Base-by-base conservation (phyloP, 441 rosid genomes). In the Gossypium davidsonii region DNA sequence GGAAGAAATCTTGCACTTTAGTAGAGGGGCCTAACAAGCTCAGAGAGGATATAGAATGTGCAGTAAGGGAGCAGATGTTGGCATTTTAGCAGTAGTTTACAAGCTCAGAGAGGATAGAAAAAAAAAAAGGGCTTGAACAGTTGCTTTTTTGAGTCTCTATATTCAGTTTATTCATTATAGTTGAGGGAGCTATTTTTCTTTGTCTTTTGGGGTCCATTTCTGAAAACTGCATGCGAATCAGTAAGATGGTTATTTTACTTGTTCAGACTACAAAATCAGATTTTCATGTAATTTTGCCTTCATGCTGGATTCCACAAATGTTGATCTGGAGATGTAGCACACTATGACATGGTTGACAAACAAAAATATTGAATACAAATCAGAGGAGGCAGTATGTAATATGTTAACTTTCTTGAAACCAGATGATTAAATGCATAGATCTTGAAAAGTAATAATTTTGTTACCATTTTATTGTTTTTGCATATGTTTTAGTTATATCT, bases 321-420 rank as follows among this genome's bases (percentile, higher is more conserved):
- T 15, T 49, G 25, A 49, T n/a, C 59, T 49, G 55, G 25, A 67
- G 58, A 4, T 4, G 39, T 11, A 21, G 37, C 48, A 28, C 44
- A 3, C 7, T 67, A 49, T 34, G 59, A 26, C 58, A 67, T 20
- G 17, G 69, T 67, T 48, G 71, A 25, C 20, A 67, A 28, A 48
- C 3, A 67, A 66, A 23, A 66, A 48, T 48, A 48, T 7, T 25
- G 71, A 48, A 48, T 23, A 37, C 57, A 20, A 66, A 48, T 66
- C 57, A 14, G 55, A 66, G 46, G 57, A 11, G 26, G 21, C 57
- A 48, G 21, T n/a, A 66, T 66, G 55, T 23, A 66, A 14, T 66
- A 25, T 49, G 57, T 55, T n/a, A 57, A 67, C 71, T 46, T 20
- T 64, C 17, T 42, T 48, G 39, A 67, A 67, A 48, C 26, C 57